These are phyloP conservation scores for Thalia dealbata DNA, from an alignment of 176 grass and related monocot species.

Conservation along the genomic window DNA sequence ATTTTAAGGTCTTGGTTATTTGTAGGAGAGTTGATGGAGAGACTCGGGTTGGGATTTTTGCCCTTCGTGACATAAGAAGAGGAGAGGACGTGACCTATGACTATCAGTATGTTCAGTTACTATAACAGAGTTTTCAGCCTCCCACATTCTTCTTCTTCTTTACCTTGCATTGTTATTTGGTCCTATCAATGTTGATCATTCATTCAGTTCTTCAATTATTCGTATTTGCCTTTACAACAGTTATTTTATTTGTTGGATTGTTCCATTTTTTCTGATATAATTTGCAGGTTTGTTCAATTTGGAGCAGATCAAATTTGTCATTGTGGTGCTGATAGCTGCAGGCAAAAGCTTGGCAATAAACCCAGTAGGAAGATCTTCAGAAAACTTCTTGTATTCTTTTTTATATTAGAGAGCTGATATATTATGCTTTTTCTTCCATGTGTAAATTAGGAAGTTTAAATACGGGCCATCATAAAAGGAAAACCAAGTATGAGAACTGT, in stretches of 20 bases:
- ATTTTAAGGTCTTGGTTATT: conserved; percentile 20
- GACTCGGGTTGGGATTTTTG: conserved; percentile 94
- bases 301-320: conserved; percentile 85
- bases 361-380: conserved; percentile 14
- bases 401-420: neutral
- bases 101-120: conserved; percentile 57
- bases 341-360: conserved; percentile 58
- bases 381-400: neutral
- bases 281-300: conserved; percentile 89
- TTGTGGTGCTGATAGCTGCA: conserved; percentile 78
- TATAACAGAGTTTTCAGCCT: neutral
- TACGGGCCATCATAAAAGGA: conserved; percentile 31
- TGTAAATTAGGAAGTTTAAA: conserved; percentile 38
- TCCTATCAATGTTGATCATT: neutral
- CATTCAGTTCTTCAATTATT: neutral
- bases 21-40: conserved; percentile 83
- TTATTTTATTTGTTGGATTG: conserved; percentile 19
- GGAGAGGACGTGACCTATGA: conserved; percentile 92
- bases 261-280: conserved; percentile 24
- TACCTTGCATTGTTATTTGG: neutral
- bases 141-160: too few species aligned
- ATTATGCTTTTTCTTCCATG: conserved; percentile 20
- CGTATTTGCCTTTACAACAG: conserved; percentile 7
- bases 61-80: conserved; percentile 62
- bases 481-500: conserved; percentile 47